Conservation (phyloP, 768 basidiomycete genomes). For the Guyanaporus albipodus region DNA sequence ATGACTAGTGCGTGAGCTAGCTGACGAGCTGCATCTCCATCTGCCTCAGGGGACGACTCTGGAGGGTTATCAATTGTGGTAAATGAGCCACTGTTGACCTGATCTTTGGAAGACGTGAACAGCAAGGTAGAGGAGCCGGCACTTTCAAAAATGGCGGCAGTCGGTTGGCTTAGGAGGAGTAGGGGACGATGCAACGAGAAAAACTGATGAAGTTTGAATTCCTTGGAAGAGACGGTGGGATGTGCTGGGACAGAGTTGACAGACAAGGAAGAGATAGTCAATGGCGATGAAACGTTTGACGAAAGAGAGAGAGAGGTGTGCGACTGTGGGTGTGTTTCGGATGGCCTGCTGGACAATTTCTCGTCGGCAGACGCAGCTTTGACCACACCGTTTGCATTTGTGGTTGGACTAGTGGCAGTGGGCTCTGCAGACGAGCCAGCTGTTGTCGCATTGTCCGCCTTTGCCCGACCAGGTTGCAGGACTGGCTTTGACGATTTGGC, state of each 20-base stretch:
- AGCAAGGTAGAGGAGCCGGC: slow-evolving; percentile 16
- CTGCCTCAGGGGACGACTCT: slow-evolving; percentile 60
- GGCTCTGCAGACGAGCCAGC: slow-evolving; percentile 30
- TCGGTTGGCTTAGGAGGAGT: slow-evolving; percentile 61
- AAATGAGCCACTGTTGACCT: slow-evolving; percentile 29
- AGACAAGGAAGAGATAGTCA: slow-evolving; percentile 6
- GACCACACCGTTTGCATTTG: slow-evolving; percentile 10
- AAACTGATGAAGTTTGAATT: slow-evolving; percentile 80
- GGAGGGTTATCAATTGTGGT: slow-evolving; percentile 40
- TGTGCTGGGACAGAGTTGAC: slow-evolving; percentile 35
- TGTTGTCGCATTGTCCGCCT: slow-evolving; percentile 37
- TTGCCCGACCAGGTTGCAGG: slow-evolving; percentile 37
- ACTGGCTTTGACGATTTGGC: slow-evolving; percentile 58
- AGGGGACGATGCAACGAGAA: slow-evolving; percentile 80
- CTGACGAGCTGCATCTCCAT: slow-evolving; percentile 76
- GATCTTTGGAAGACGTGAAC: slow-evolving; percentile 16
- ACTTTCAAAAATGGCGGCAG: slow-evolving; percentile 50
- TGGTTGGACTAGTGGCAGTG: slow-evolving; percentile 12
- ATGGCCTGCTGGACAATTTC: slow-evolving; percentile 23
- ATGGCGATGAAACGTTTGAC: slow-evolving; percentile 15
- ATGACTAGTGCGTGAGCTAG: slow-evolving; percentile 72
- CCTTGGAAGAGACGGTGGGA: slow-evolving; percentile 57
- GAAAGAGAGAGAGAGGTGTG: slow-evolving; percentile 10
- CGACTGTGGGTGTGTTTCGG: slow-evolving; percentile 19
- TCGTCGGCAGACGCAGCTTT: slow-evolving; percentile 26